Evolutionary conservation across 192 early-diverging fungal species (phyloP).

Genomic region (Endogone sp.): DNA sequence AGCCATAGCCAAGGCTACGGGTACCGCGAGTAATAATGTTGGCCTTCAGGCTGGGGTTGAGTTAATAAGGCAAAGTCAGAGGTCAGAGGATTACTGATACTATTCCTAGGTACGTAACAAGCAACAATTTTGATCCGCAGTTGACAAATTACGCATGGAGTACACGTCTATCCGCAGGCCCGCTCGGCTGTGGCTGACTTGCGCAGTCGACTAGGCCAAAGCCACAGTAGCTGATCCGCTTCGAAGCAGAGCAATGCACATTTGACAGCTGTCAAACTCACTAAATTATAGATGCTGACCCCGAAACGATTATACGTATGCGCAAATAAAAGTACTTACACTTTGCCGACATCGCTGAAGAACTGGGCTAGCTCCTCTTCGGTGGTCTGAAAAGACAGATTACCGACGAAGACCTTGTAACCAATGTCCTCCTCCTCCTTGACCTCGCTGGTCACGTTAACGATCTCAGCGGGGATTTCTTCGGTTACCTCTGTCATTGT

Average conservation of each 20-base stretch:
- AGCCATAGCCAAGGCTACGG: slow-evolving; percentile 92
- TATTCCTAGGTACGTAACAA: slow-evolving; percentile 2
- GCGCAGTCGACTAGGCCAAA: no score
- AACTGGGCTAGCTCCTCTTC: slow-evolving; percentile 73
- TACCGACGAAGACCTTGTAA: slow-evolving; percentile 93
- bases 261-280: no score
- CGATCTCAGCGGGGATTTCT: background rate
- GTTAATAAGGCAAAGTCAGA: no score
- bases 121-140: no score
- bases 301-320: no score
- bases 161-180: no score
- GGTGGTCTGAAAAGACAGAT: slow-evolving; percentile 86
- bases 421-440: slow-evolving; percentile 31
- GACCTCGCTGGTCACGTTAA: background rate
- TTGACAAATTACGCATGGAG: no score
- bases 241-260: no score
- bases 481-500: no score
- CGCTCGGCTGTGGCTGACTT: no score
- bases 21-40: slow-evolving; percentile 77
- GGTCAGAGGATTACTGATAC: slow-evolving; percentile 5
- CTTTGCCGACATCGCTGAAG: slow-evolving; percentile 68
- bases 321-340: slow-evolving; percentile 65
- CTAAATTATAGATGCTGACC: no score
- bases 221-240: no score
- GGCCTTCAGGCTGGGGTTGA: slow-evolving; percentile 53